Base-by-base conservation (phyloP, 2,329 filamentous ascomycete species). In the Aspergillus persii region DNA sequence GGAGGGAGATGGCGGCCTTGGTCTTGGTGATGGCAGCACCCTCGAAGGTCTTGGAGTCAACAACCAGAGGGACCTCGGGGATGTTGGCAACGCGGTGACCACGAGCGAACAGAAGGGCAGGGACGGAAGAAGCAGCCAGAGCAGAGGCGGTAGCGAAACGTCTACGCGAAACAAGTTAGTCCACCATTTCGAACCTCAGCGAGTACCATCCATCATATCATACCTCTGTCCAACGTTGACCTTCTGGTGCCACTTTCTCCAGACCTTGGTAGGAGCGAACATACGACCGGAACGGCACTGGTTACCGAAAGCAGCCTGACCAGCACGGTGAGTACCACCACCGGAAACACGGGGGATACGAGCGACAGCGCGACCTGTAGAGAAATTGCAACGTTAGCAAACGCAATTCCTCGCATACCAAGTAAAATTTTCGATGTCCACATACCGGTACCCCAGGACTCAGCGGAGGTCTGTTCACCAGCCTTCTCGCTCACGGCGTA, bases 221-320 rank as follows among this genome's bases (percentile, higher is more conserved):
- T 79, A 92, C 91, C 95, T 96, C 88, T 99, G 95, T 82, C 90
- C 90, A 82, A 96, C 88, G 88, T 96, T 96, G 88, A 99, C 88
- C 92, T 98, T 98, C 86, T 97, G 87, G 87, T 99, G 95, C 96
- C 95, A 99, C 87, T 96, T 97, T 81, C 95, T 88, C 96, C 95
- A 99, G 85, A 96, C 90, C 90, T 99, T 99, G 84, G 95, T 99
- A 71, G 95, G 95, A 73, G 95, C 95, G 85, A 99, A 99, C 95
- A 99, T 99, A 85, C 95, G 95, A 86, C 96, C 95, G 79, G 94
- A 96, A 81, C 95, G 93, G 86, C 95, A 99, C 92, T 94, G 92
- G 91, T 99, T 99, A 92, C 95, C 95, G 83, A 98, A 99, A 74
- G 95, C 95, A 82, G 95, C 95, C 87, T 99, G 95, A 86, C 95